These are phyloP conservation scores for Diversispora epigaea DNA, from an alignment of 192 early-diverging fungal genomes.

Conservation along the genomic window DNA sequence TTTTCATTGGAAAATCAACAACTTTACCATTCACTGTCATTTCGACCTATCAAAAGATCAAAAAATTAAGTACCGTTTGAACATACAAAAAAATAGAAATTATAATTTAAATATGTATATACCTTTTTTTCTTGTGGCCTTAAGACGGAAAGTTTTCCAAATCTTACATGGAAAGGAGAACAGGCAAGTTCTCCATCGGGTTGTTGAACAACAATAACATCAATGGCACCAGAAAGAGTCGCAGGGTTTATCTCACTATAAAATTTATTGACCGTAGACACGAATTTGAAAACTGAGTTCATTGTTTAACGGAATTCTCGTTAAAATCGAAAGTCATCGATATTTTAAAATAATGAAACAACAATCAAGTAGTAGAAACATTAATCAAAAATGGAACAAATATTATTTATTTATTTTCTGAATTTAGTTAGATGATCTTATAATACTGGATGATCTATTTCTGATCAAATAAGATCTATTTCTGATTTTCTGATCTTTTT, in stretches of 20 bases:
- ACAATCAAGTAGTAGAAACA: too few relatives aligned
- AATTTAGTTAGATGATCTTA: too few relatives aligned
- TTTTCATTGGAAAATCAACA: constrained; percentile 89
- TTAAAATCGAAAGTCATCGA: too few relatives aligned
- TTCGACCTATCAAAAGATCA: constrained; percentile 56
- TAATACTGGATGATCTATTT: too few relatives aligned
- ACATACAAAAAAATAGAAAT: not conserved
- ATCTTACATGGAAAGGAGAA: constrained; percentile 98
- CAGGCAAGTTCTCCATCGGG: constrained; percentile 79
- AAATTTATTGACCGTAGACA: constrained; percentile 82
- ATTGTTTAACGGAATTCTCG: constrained; percentile 16
- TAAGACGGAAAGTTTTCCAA: constrained; percentile 92
- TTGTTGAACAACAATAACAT: constrained; percentile 93
- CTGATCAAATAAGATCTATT: too few relatives aligned
- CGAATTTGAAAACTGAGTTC: constrained; percentile 50
- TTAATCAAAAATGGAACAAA: too few relatives aligned
- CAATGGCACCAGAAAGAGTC: constrained; percentile 96
- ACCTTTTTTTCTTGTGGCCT: constrained; percentile 91
- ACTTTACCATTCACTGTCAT: constrained; percentile 79
- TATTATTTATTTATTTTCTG: too few relatives aligned
- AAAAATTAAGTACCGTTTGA: not conserved
- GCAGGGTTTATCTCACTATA: constrained; percentile 97
- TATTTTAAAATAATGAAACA: too few relatives aligned
- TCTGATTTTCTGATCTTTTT: too few relatives aligned
- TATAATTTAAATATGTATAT: constrained; percentile 21